Base-by-base conservation (phyloP, 192 early-diverging fungal species). In the Linnemannia elongata region DNA sequence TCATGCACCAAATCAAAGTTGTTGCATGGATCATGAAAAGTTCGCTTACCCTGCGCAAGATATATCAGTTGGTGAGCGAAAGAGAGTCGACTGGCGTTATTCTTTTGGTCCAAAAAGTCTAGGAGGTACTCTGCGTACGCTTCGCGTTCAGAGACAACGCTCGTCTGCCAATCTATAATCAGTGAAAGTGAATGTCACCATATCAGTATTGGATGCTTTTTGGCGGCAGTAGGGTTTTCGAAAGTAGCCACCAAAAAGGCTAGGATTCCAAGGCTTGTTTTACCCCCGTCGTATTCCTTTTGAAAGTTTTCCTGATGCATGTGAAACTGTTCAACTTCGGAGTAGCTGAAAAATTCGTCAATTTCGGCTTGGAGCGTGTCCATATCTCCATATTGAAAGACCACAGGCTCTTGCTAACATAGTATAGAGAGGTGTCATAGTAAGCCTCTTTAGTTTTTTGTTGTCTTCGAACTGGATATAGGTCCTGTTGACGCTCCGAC, bases 51-150 rank as follows among this genome's bases (percentile, higher is more conserved):
- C 89, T 95, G 92, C 2, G 94, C 83, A 79, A 95, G 91, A 70
- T 94, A 95, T 15, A 94, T 83, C 44, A 96, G 71, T 70, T 89
- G 89, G 60, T 90, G 90, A 2, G 91, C 91, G 13, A 94, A 90
- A 7, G 74, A 85, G 20, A 92, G 83, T 41, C 95, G 85, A 60
- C 83, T 83, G 7, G 83, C 74, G 27, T 91, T 78, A 70, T 89
- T 88, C 6, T 88, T 81, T 27, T 92, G 84, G 57, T 95, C 94
- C 38, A 96, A 81, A 39, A 88, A 80, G 71, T 96, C 90, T 30
- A 95, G 77, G 12, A 95, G 84, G 39, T 89, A 86, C 42, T 89
- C 88, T 3, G 94, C 81, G 79, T 90, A 92, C 6, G 79, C 81
- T 30, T 79, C 80, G 30, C 85, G 88, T 38, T 94, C 91, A 3